Evolutionary conservation across 1,284 basidiomycete species (phyloP), one percentile per base, ranked within the genome.

Genomic region (Schizophyllum amplum): DNA sequence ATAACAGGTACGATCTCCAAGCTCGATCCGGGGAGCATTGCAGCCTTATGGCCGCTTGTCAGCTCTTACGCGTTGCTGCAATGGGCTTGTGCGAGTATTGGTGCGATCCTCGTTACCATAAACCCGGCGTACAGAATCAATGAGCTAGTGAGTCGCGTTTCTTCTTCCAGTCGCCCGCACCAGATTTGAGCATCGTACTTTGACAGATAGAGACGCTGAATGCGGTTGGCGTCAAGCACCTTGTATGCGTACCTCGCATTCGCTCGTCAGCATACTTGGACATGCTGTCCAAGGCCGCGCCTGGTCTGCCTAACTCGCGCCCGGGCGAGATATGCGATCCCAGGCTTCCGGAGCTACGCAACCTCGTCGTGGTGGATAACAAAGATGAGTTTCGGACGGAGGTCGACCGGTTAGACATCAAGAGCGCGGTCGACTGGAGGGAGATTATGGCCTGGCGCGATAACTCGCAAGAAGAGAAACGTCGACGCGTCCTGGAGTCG

Each of bases 61-160:
- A 92, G 89, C 63, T 78, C 87, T 15, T 93, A 93, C 67, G 90
- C 87, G 1, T 77, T 82, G 69, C 69, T 92, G 27, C 91, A 93
- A 65, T 92, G 90, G 90, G 90, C 90, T 5, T 87, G 84, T 62
- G 87, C 90, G 24, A 81, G 81, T 56, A 78, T 92, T 52, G 91
- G 91, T 21, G 89, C 88, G 5, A 84, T 92, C 51, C 69, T 92
- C 24, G 88, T 90, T 11, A 92, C 90, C 2, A 75, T 93, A 51
- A 93, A 93, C 64, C 91, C 90, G 5, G 87, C 91, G 0, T 93
- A 92, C 66, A 80, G 84, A 24, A 67, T 84, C 2, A 74, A 80
- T 47, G 91, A 93, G 66, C 76, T 93, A 52, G 86, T 86, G 61
- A 59, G 78, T 74, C 24, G 11, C 47, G n/a, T 26, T 11, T 42